phyloP scores from a whole-genome alignment of 2,329 filamentous ascomycete species.

The Fusarium sp. region DNA sequence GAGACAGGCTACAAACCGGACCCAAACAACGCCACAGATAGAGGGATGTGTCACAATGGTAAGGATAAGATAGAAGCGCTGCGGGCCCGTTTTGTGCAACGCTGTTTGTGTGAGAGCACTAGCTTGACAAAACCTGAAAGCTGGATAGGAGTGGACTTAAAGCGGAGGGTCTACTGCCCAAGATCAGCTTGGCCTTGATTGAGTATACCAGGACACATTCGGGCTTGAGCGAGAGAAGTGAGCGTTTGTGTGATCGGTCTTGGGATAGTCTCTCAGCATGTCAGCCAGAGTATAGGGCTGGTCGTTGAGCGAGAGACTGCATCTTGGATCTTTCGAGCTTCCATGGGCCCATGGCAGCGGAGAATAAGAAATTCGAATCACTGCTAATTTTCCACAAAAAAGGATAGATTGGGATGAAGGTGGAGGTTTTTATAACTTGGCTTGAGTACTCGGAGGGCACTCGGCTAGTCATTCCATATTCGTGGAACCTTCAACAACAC shows the following conservation, averaged over 20 bases:
- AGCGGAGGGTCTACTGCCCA: neutral
- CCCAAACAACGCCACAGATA: constrained; percentile 1
- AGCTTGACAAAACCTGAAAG: neutral
- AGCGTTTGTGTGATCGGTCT: neutral
- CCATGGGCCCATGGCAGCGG: constrained; percentile 30
- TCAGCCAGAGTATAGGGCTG: neutral
- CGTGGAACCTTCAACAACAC: constrained; percentile 68
- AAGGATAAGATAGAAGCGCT: neutral
- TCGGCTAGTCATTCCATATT: constrained; percentile 57
- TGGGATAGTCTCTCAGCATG: neutral
- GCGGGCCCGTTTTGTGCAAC: constrained; percentile 22
- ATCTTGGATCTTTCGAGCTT: neutral
- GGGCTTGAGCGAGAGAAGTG: neutral
- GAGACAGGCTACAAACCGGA: neutral
- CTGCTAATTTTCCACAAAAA: neutral
- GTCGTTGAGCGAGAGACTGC: neutral
- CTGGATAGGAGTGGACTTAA: neutral
- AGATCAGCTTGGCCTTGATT: neutral
- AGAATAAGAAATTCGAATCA: constrained; percentile 21
- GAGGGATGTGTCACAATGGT: neutral
- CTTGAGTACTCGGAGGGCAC: constrained; percentile 25
- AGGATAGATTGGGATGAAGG: neutral
- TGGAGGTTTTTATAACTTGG: constrained; percentile 36
- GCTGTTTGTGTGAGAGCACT: neutral
- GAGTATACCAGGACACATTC: neutral